These are phyloP conservation scores for Puccinia sorghi DNA, from an alignment of 1,284 basidiomycete species.

Conservation along the genomic window DNA sequence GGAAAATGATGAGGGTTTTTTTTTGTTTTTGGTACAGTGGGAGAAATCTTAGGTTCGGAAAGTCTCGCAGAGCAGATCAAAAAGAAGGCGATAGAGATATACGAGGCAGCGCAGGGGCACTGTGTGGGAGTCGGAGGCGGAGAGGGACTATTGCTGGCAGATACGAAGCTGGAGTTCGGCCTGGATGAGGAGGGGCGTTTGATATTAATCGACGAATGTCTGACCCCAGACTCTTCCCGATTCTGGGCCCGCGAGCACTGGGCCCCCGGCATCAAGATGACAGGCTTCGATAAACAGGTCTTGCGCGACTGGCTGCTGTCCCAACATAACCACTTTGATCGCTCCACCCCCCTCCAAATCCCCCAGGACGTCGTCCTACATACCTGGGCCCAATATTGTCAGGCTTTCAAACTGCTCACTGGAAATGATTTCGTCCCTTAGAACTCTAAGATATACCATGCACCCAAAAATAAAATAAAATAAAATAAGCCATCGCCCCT, in stretches of 20 bases:
- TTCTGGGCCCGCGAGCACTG: slow-evolving; percentile 88
- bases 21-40: slow-evolving; percentile 53
- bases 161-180: slow-evolving; percentile 90
- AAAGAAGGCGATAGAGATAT: slow-evolving; percentile 68
- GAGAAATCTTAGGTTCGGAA: slow-evolving; percentile 60
- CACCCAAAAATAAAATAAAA: too few species aligned
- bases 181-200: slow-evolving; percentile 60
- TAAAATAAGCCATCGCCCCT: too few species aligned
- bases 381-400: slow-evolving; percentile 74
- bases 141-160: slow-evolving; percentile 81
- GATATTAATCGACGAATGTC: slow-evolving; percentile 89
- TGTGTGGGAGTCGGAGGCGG: slow-evolving; percentile 65
- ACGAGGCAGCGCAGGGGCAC: slow-evolving; percentile 74
- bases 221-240: slow-evolving; percentile 94
- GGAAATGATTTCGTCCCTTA: slow-evolving; percentile 55
- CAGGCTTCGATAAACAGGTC: slow-evolving; percentile 97
- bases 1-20: slow-evolving; percentile 1
- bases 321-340: slow-evolving; percentile 55
- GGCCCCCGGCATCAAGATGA: slow-evolving; percentile 72
- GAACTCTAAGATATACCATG: not conserved
- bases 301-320: slow-evolving; percentile 77
- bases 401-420: slow-evolving; percentile 72
- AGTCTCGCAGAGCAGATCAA: slow-evolving; percentile 64
- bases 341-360: slow-evolving; percentile 60
- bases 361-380: slow-evolving; percentile 73